These are phyloP conservation scores for Botrytis paeoniae DNA, from an alignment of 2,329 filamentous ascomycete species.

Conservation along the genomic window DNA sequence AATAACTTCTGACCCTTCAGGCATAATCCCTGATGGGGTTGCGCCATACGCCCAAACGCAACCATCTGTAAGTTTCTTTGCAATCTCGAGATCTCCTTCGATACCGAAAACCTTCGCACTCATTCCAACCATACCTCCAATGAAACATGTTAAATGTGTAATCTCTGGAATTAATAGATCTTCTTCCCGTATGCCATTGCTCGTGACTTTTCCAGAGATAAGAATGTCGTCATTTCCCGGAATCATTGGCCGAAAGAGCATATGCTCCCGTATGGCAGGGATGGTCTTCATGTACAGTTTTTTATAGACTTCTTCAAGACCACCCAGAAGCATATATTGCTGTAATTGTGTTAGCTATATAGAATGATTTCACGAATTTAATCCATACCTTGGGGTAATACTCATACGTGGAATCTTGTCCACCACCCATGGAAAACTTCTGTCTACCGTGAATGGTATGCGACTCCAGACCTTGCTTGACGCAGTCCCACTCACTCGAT, in stretches of 20 bases:
- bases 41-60: conserved; percentile 68
- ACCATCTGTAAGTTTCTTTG: conserved; percentile 61
- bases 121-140: conserved; percentile 68
- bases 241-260: conserved; percentile 77
- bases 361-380: not conserved
- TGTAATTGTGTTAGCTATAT: conserved; percentile 36
- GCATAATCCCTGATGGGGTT: conserved; percentile 62
- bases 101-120: conserved; percentile 60
- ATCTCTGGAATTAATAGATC: conserved; percentile 36
- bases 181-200: conserved; percentile 47
- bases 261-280: conserved; percentile 65
- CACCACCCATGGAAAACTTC: conserved; percentile 59
- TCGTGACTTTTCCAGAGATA: conserved; percentile 63
- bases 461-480: conserved; percentile 56
- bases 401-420: conserved; percentile 69
- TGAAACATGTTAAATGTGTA: conserved; percentile 64
- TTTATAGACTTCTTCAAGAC: conserved; percentile 67
- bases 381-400: conserved; percentile 61
- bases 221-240: conserved; percentile 66
- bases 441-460: conserved; percentile 42
- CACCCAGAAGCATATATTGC: conserved; percentile 74
- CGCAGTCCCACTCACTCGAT: conserved; percentile 46
- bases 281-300: conserved; percentile 68
- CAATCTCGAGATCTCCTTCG: conserved; percentile 60
- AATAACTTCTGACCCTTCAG: conserved; percentile 50